Conservation (phyloP, 1,284 basidiomycete species). For the Ganoderma meredithae region DNA sequence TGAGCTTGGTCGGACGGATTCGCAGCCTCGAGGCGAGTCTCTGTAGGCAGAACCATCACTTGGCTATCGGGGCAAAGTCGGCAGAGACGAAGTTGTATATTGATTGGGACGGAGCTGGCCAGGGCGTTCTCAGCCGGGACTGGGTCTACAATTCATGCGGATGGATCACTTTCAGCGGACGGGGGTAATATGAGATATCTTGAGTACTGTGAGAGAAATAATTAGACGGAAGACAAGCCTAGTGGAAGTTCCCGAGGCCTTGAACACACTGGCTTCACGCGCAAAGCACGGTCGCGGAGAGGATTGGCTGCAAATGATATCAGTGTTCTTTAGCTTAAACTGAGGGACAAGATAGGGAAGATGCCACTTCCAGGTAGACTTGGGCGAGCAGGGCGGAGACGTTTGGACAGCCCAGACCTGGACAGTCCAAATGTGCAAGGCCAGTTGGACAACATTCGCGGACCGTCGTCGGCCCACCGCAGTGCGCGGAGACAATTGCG, state of each 20-base stretch:
- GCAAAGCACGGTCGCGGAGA: neutral
- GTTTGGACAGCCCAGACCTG: neutral
- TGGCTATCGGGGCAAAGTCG: neutral
- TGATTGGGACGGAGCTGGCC: neutral
- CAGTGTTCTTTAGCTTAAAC: neutral
- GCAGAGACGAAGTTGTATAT: neutral
- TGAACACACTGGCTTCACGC: neutral
- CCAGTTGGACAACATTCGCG: neutral
- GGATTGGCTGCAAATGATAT: neutral
- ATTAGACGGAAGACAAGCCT: neutral
- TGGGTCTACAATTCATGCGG: neutral
- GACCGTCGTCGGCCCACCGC: neutral
- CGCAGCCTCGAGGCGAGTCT: neutral
- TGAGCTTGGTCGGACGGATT: neutral
- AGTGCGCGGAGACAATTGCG: neutral
- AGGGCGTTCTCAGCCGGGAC: neutral
- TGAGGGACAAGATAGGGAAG: neutral
- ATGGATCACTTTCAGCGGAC: neutral
- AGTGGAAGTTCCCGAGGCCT: neutral
- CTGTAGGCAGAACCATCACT: neutral
- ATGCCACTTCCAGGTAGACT: neutral
- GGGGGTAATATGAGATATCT: conserved; percentile 2
- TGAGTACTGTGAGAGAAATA: neutral
- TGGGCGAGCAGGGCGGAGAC: neutral
- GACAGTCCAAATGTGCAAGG: no score